Conservation (phyloP, 2,329 filamentous ascomycete genomes). For the Colletotrichum magnum region DNA sequence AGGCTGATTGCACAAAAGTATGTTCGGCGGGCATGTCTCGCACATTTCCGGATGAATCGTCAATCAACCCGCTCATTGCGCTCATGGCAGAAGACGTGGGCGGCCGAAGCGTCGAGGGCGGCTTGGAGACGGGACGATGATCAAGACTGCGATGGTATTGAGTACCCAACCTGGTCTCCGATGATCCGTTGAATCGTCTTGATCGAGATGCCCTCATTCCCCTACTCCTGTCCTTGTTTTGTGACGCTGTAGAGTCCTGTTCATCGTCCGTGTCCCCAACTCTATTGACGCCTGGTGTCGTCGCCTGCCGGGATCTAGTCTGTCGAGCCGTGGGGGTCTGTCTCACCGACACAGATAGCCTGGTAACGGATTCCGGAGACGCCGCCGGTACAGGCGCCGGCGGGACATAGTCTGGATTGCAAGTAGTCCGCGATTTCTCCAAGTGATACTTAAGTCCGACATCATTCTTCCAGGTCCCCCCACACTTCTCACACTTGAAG, state of each 20-base stretch:
- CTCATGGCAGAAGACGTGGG: slow-evolving; percentile 1
- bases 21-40: slow-evolving; percentile 36
- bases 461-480: slow-evolving; percentile 70
- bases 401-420: slow-evolving; percentile 64
- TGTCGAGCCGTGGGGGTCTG: slow-evolving; percentile 5
- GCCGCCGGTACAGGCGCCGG: slow-evolving; percentile 35
- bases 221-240: slow-evolving; percentile 5
- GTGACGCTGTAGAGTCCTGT: not conserved
- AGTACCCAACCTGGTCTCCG: slow-evolving; percentile 11
- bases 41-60: slow-evolving; percentile 17
- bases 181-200: not conserved
- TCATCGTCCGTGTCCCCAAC: not conserved
- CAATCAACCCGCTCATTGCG: slow-evolving; percentile 26
- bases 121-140: not conserved
- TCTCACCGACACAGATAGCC: slow-evolving; percentile 10
- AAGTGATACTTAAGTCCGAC: slow-evolving; percentile 72
- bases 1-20: slow-evolving; percentile 12
- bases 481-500: slow-evolving; percentile 66
- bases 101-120: not conserved
- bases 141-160: slow-evolving; percentile 1
- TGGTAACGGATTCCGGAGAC: slow-evolving; percentile 10
- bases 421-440: slow-evolving; percentile 66
- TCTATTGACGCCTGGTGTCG: not conserved
- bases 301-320: slow-evolving; percentile 11
- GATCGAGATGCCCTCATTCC: not conserved